A percentile compares a stretch with the other conserved stretches of the same genome.
Conservation (phyloP, 2,329 filamentous ascomycete genomes). For the Phymatotrichopsis omnivora region DNA sequence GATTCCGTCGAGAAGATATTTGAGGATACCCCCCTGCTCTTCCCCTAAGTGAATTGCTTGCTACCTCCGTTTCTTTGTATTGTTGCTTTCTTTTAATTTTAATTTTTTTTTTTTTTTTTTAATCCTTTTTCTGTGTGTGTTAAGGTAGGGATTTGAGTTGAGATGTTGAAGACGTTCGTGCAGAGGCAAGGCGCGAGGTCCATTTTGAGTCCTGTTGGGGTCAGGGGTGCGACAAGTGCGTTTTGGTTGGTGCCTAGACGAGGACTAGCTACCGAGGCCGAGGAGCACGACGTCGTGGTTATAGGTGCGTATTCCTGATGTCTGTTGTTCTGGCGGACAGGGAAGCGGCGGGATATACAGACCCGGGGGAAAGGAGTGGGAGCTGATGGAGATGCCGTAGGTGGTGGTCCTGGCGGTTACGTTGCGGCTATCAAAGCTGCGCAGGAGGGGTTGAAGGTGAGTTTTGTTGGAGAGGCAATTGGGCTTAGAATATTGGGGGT, state of each 20-base stretch:
- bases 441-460: slow-evolving; percentile 90
- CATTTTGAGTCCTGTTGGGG: slow-evolving; percentile 22
- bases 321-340: background rate
- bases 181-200: slow-evolving; percentile 22
- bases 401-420: slow-evolving; percentile 95
- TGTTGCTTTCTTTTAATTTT: too few species aligned
- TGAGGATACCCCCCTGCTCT: too few species aligned
- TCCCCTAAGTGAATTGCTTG: too few species aligned
- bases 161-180: slow-evolving; percentile 27
- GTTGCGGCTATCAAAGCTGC: slow-evolving; percentile 98
- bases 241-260: slow-evolving; percentile 23
- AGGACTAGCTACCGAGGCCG: slow-evolving; percentile 39
- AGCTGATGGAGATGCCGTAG: slow-evolving; percentile 18
- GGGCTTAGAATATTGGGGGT: background rate
- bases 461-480: slow-evolving; percentile 20
- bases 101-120: too few species aligned
- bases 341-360: background rate
- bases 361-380: background rate
- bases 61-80: too few species aligned
- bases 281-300: slow-evolving; percentile 93
- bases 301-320: slow-evolving; percentile 45
- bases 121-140: too few species aligned
- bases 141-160: too few species aligned
- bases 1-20: too few species aligned
- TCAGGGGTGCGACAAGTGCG: slow-evolving; percentile 18